phyloP scores from a whole-genome alignment of 169 alveolate genomes.

The Cryptosporidium ryanae region DNA sequence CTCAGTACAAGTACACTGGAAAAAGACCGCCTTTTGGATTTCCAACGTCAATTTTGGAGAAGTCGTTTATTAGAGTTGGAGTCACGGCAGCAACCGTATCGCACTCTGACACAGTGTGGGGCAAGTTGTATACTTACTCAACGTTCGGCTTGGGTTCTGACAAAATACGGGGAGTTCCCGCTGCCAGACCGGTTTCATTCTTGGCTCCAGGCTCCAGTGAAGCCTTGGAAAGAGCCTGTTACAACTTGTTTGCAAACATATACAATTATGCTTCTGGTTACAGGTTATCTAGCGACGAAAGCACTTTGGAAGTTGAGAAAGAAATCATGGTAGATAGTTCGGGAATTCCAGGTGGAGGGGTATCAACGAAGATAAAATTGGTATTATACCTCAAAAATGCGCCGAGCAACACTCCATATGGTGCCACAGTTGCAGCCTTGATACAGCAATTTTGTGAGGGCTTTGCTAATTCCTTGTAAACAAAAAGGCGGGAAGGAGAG shows the following conservation, averaged over 20 bases:
- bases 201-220: neutral
- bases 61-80: neutral
- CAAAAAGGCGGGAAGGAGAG: too few relatives aligned
- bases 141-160: slow-evolving; percentile 39
- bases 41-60: slow-evolving; percentile 1
- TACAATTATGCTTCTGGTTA: neutral
- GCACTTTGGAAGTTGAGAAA: neutral
- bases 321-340: neutral
- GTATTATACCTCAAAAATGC: neutral
- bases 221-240: neutral
- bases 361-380: neutral
- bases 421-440: too few relatives aligned
- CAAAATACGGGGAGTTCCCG: slow-evolving; percentile 9
- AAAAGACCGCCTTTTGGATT: slow-evolving; percentile 25
- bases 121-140: neutral
- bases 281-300: slow-evolving; percentile 8
- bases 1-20: neutral
- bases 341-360: neutral
- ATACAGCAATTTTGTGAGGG: neutral
- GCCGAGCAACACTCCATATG: neutral
- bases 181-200: neutral
- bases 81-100: neutral
- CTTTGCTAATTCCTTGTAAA: neutral
- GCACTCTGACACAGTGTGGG: slow-evolving; percentile 20
- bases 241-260: neutral